A percentile compares a stretch with the other conserved stretches of the same genome.
phyloP scores from a whole-genome alignment of 805 yeast genomes.

The Suhomyces faveliae region DNA sequence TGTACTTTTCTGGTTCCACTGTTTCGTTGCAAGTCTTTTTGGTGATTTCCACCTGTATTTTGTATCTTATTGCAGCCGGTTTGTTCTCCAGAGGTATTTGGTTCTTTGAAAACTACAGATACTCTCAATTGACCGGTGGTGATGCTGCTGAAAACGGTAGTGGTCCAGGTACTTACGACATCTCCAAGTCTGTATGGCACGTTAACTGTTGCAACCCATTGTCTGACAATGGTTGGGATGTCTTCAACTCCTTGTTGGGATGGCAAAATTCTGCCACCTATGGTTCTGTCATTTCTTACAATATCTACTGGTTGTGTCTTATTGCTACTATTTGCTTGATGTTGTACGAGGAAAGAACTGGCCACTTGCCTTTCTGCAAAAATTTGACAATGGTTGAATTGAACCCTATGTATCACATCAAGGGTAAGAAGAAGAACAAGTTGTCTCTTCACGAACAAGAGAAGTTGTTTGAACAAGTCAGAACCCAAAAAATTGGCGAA shows the following conservation, averaged over 20 bases:
- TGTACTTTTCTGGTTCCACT: slow-evolving; percentile 81
- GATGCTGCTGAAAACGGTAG: slow-evolving; percentile 91
- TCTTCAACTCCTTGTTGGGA: slow-evolving; percentile 89
- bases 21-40: slow-evolving; percentile 85
- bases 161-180: slow-evolving; percentile 94
- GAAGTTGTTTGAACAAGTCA: slow-evolving; percentile 34
- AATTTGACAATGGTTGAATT: slow-evolving; percentile 30
- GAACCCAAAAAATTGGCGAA: not conserved
- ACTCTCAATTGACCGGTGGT: slow-evolving; percentile 75
- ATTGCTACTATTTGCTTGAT: slow-evolving; percentile 56
- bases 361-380: slow-evolving; percentile 73
- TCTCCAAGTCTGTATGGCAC: slow-evolving; percentile 83
- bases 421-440: slow-evolving; percentile 32
- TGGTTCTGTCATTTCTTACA: slow-evolving; percentile 88
- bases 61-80: slow-evolving; percentile 89
- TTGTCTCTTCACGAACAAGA: slow-evolving; percentile 34
- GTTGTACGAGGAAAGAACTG: slow-evolving; percentile 80
- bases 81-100: slow-evolving; percentile 91
- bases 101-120: slow-evolving; percentile 75
- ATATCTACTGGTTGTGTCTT: slow-evolving; percentile 79
- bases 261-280: slow-evolving; percentile 97
- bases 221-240: slow-evolving; percentile 92
- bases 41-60: slow-evolving; percentile 81
- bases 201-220: slow-evolving; percentile 97
- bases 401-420: slow-evolving; percentile 37